Evolutionary conservation across 768 basidiomycete genomes (phyloP).

Genomic region (Rhizopogon roseolus): DNA sequence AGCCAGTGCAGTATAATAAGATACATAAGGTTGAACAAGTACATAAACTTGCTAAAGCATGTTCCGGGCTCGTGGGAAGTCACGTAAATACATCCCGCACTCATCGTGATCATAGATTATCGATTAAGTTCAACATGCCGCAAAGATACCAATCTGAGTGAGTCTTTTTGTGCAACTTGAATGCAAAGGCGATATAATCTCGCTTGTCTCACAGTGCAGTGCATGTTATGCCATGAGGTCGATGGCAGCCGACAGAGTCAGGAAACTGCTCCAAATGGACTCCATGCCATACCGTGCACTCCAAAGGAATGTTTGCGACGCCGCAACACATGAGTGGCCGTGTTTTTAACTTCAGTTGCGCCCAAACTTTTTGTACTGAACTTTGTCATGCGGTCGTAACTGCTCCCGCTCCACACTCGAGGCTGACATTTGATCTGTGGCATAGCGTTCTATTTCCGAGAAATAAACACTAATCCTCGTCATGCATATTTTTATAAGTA

Average conservation of each 20-base stretch:
- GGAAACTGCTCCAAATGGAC: background rate
- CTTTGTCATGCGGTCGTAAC: background rate
- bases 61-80: background rate
- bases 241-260: background rate
- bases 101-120: conserved; percentile 1
- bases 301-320: background rate
- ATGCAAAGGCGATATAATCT: background rate
- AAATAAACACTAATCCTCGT: background rate
- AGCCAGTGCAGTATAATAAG: background rate
- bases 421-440: background rate
- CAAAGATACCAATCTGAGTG: background rate
- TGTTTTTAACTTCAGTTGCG: background rate
- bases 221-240: background rate
- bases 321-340: background rate
- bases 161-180: background rate
- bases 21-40: too few relatives aligned
- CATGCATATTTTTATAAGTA: background rate
- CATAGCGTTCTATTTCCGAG: background rate
- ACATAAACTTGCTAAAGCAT: too few relatives aligned
- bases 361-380: background rate
- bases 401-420: background rate
- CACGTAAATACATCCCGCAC: background rate
- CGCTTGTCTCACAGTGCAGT: background rate
- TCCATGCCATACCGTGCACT: background rate
- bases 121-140: background rate